Evolutionary conservation across 169 alveolate genomes (phyloP).

Genomic region (Hepatocystis sp.): DNA sequence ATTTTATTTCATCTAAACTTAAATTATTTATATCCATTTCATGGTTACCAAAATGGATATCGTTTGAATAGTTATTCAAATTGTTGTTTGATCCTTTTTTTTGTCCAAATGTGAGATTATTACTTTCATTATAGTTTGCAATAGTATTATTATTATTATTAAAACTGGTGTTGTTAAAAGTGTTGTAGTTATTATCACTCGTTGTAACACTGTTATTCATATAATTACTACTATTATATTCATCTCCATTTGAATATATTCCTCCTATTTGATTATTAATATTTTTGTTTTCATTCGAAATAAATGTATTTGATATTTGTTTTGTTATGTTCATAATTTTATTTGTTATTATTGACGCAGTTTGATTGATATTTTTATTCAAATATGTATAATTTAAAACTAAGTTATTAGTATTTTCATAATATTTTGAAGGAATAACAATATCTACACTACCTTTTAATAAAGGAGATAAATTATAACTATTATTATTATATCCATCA

Average conservation of each 20-base stretch:
- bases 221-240: background rate
- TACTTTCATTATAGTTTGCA: too few species aligned
- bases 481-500: constrained; percentile 10
- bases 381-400: constrained; percentile 34
- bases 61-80: too few species aligned
- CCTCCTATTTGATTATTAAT: background rate
- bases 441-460: constrained; percentile 82
- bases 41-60: too few species aligned
- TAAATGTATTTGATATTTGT: constrained; percentile 55
- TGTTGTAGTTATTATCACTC: too few species aligned
- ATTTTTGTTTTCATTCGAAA: constrained; percentile 19
- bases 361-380: constrained; percentile 47
- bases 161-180: too few species aligned
- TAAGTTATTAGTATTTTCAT: constrained; percentile 29
- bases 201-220: background rate
- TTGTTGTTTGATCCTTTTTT: too few species aligned
- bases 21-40: too few species aligned
- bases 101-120: too few species aligned
- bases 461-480: constrained; percentile 65
- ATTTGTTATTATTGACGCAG: constrained; percentile 71
- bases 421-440: constrained; percentile 80
- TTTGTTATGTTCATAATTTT: constrained; percentile 58
- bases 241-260: background rate
- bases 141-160: too few species aligned
- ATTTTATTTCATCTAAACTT: constrained; percentile 38